Percentiles rank a stretch among this genome's conserved stretches.
Conservation (phyloP, 306 rosid genomes). For the Hylodesmum podocarpum region DNA sequence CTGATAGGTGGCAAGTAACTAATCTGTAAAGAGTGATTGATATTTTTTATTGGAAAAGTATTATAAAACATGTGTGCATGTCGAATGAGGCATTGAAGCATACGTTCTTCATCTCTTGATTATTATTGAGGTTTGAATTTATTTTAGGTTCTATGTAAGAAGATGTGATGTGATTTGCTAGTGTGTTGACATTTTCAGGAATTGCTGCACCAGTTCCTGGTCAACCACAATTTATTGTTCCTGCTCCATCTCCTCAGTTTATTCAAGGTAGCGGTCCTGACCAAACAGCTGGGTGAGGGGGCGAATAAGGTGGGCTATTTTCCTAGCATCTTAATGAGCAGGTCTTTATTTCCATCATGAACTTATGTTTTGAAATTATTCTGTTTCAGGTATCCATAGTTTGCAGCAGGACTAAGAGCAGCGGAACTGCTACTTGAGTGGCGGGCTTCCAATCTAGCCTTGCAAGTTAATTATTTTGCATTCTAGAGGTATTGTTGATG, state of each 20-base stretch:
- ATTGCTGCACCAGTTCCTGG: conserved; percentile 77
- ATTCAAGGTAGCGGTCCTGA: conserved; percentile 83
- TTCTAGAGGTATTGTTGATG: conserved; percentile 73
- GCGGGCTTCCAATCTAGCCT: conserved; percentile 96
- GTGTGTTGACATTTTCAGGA: conserved; percentile 47
- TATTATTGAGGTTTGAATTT: neutral
- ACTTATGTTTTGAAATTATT: conserved; percentile 19
- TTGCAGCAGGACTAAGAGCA: conserved; percentile 99
- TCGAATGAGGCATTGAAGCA: neutral
- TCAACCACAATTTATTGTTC: conserved; percentile 78
- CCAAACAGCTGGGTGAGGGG: conserved; percentile 82
- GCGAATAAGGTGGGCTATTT: conserved; percentile 62
- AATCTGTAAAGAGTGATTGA: conserved; percentile 11
- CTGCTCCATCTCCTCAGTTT: conserved; percentile 72
- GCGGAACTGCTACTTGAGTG: conserved; percentile 97
- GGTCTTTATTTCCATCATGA: conserved; percentile 17
- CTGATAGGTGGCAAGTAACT: neutral
- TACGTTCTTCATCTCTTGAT: neutral
- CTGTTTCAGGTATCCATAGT: conserved; percentile 67
- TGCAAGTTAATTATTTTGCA: conserved; percentile 91
- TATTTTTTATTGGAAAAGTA: neutral
- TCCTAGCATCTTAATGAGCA: neutral
- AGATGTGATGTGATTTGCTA: conserved; percentile 1
- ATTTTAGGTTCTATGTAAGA: conserved; percentile 9
- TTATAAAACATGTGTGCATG: neutral